Evolutionary conservation across 495 filamentous ascomycete species (phyloP), one percentile per base, ranked within the genome.

Genomic region (Neurospora tetraspora): DNA sequence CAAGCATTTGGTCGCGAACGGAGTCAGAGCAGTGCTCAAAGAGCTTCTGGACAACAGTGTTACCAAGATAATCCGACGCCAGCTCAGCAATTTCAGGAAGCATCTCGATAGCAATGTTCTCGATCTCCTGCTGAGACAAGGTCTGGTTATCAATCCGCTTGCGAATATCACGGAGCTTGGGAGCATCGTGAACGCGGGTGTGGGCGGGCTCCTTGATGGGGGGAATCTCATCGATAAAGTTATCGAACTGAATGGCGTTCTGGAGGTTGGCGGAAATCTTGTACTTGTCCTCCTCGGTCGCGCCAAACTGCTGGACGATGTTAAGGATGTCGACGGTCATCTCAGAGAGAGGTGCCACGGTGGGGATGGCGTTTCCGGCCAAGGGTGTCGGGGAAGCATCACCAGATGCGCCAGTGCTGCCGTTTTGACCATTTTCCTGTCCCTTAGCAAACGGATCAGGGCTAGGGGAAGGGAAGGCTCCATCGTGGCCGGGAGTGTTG

Each of bases 31-130:
- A 98, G 81, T 91, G 94, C 78, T 98, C 95, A 78, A 98, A 99
- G 69, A 99, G 83, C 82, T 98, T 98, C 81, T 99, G 96, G 34
- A 99, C 96, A n/a, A 99, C 96, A 1, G 96, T 99, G 81, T 99
- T 99, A 75, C 96, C 96, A 71, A 99, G 88, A 76, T 99, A 99
- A 78, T 99, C 96, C 11, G 93, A 94, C 23, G 96, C 86, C 20
- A 99, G 87, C 80, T 98, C 96, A 14, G 95, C 94, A 78, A 99
- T 94, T 82, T 99, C 96, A 37, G 94, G 92, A 18, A 99, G 88
- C 96, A 99, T 99, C 39, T 90, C 91, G 36, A 91, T 84, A 39
- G 96, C 96, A 76, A 94, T 96, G 73, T 91, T 91, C 80, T 99
- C 96, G 75, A 99, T 94, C 80, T 99, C 96, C 14, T 90, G 86